Evolutionary conservation across 139 green algal genomes (phyloP).

Genomic region (Choricystis sp.): DNA sequence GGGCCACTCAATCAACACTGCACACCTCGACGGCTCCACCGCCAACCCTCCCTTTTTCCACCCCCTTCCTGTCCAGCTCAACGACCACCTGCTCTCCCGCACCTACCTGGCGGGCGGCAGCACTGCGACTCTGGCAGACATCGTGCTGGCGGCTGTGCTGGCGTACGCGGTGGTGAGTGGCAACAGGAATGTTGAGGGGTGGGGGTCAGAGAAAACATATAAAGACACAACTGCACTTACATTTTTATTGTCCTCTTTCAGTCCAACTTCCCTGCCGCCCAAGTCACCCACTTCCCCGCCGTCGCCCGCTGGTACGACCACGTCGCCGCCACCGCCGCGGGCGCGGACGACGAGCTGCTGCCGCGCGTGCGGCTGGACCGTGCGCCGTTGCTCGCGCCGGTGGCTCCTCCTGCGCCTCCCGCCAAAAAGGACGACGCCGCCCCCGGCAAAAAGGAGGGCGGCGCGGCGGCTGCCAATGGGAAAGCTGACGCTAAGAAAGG

Average conservation of each 20-base stretch:
- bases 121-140: conserved; percentile 21
- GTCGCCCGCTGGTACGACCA: conserved; percentile 18
- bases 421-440: too few species aligned
- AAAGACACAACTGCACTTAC: too few species aligned
- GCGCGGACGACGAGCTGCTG: conserved; percentile 10
- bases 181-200: conserved; percentile 50
- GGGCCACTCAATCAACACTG: too few species aligned
- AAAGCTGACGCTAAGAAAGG: conserved; percentile 4
- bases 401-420: background rate
- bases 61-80: background rate
- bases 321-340: conserved; percentile 14
- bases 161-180: conserved; percentile 20
- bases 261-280: background rate
- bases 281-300: too few species aligned
- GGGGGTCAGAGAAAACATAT: too few species aligned
- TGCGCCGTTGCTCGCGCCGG: conserved; percentile 10
- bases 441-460: too few species aligned
- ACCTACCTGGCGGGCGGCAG: conserved; percentile 18
- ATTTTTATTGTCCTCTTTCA: too few species aligned
- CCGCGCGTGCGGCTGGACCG: conserved; percentile 13
- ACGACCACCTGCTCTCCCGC: conserved; percentile 1
- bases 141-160: conserved; percentile 25
- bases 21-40: too few species aligned
- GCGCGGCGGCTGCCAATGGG: background rate
- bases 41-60: background rate